These are phyloP conservation scores for Saturnispora silvae DNA, from an alignment of 805 yeast species.

Conservation along the genomic window DNA sequence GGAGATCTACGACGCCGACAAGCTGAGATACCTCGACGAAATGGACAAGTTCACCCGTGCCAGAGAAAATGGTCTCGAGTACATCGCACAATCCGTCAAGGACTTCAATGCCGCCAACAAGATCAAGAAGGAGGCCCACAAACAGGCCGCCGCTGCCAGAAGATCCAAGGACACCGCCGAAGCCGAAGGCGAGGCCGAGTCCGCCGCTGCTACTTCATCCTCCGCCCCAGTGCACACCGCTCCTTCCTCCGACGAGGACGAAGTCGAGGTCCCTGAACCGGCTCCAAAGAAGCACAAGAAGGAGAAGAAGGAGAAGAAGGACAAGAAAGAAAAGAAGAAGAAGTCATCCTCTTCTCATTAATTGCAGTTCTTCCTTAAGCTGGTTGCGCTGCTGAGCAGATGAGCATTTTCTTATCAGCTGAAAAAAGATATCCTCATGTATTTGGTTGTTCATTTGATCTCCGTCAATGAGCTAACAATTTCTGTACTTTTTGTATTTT, in stretches of 20 bases:
- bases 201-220: conserved; percentile 2
- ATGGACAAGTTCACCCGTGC: conserved; percentile 22
- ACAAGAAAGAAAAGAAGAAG: conserved; percentile 28
- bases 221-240: not conserved
- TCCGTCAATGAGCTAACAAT: no score
- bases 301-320: conserved; percentile 37
- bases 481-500: no score
- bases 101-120: conserved; percentile 5
- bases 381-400: not conserved
- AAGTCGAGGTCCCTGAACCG: not conserved
- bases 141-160: conserved; percentile 2
- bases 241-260: not conserved
- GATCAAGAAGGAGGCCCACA: conserved; percentile 4
- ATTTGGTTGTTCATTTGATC: not conserved
- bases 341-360: not conserved
- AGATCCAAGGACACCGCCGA: conserved; percentile 4
- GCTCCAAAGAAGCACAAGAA: conserved; percentile 2
- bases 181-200: conserved; percentile 3
- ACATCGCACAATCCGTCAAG: conserved; percentile 19
- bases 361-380: not conserved
- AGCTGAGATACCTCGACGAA: conserved; percentile 26
- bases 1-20: conserved; percentile 40
- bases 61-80: conserved; percentile 21
- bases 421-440: not conserved
- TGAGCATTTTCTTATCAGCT: not conserved